These are phyloP conservation scores for Aspergillus wentii DNA, from an alignment of 495 filamentous ascomycete genomes.

Conservation along the genomic window DNA sequence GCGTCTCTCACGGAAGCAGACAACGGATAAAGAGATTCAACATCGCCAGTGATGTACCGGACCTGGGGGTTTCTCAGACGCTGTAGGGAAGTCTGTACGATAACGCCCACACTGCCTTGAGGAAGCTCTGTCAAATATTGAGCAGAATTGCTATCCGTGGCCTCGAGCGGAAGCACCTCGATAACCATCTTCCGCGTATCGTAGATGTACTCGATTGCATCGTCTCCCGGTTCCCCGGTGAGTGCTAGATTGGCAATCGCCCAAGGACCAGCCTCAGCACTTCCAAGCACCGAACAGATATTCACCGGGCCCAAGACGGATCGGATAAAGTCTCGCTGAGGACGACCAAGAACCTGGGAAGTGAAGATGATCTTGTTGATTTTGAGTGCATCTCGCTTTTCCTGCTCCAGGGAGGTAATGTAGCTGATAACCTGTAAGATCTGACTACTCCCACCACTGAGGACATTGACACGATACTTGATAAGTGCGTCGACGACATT, in stretches of 20 bases:
- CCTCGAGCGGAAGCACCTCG: constrained; percentile 21
- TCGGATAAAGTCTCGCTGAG: constrained; percentile 10
- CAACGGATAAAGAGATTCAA: constrained; percentile 27
- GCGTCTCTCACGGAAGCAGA: constrained; percentile 1
- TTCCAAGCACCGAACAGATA: constrained; percentile 23
- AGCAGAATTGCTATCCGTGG: neutral
- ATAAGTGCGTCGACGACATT: constrained; percentile 12
- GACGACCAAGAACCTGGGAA: constrained; percentile 17
- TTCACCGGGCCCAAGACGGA: constrained; percentile 8
- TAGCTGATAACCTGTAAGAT: constrained; percentile 16
- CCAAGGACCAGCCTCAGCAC: constrained; percentile 25
- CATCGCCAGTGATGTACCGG: constrained; percentile 32
- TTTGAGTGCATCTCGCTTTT: constrained; percentile 1
- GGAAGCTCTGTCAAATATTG: neutral
- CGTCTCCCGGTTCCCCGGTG: too few species aligned
- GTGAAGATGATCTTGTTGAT: constrained; percentile 22
- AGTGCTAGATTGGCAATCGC: constrained; percentile 15
- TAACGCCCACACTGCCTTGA: constrained; percentile 21
- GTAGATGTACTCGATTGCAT: constrained; percentile 16
- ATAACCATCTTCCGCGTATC: constrained; percentile 22
- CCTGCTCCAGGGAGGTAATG: constrained; percentile 9
- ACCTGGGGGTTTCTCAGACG: constrained; percentile 32
- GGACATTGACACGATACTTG: constrained; percentile 19
- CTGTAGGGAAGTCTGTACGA: constrained; percentile 32
- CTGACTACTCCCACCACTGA: constrained; percentile 22